phyloP scores from a whole-genome alignment of 1,284 basidiomycete genomes.

The Kalmanozyma brasiliensis region DNA sequence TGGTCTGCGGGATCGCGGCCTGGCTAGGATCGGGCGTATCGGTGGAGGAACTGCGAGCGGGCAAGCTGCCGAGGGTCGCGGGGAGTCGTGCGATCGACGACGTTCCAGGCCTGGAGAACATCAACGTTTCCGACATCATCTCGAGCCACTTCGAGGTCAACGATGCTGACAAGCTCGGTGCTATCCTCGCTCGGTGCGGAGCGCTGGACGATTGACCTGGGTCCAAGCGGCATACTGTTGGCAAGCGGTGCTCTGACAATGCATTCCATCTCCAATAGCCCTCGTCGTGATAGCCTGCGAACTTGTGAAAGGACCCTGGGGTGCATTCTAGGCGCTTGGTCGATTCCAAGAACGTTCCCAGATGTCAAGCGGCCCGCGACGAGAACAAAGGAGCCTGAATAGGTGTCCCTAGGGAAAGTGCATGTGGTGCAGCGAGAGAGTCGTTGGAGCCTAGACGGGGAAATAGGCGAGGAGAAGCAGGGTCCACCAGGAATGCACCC shows the following conservation, averaged over 20 bases:
- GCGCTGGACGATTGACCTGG: constrained; percentile 30
- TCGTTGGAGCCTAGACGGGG: too few species aligned
- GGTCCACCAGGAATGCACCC: too few species aligned
- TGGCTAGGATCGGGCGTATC: constrained; percentile 68
- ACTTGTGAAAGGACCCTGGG: too few species aligned
- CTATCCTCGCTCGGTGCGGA: constrained; percentile 38
- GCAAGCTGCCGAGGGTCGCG: constrained; percentile 52
- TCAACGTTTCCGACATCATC: constrained; percentile 60
- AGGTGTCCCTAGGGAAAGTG: too few species aligned
- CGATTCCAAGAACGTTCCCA: too few species aligned
- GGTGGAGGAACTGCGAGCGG: constrained; percentile 70
- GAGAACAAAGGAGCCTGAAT: too few species aligned
- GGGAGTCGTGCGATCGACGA: constrained; percentile 48
- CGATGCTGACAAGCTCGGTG: constrained; percentile 27
- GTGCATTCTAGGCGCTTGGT: too few species aligned
- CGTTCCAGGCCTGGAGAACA: constrained; percentile 54
- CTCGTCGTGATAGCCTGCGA: too few species aligned
- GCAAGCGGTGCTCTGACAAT: constrained; percentile 2
- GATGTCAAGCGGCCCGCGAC: too few species aligned
- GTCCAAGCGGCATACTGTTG: neutral
- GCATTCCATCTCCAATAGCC: too few species aligned
- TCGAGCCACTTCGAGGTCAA: constrained; percentile 56
- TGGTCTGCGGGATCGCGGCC: constrained; percentile 71
- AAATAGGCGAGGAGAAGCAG: too few species aligned
- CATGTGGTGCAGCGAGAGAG: too few species aligned